phyloP scores from a whole-genome alignment of 2,329 filamentous ascomycete species.

The Phialocephala subalpina region DNA sequence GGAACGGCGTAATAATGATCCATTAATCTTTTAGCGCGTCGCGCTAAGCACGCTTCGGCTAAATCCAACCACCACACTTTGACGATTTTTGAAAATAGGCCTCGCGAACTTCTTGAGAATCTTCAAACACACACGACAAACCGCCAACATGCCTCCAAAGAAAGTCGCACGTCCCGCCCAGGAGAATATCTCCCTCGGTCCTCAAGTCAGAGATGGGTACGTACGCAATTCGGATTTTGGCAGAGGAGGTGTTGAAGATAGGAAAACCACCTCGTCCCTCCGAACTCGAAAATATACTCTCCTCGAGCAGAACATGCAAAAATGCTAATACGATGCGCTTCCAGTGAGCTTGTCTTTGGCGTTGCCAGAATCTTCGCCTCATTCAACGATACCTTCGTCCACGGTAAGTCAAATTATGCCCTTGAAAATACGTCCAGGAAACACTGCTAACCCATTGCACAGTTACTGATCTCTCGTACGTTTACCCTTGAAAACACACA shows the following conservation, averaged over 20 bases:
- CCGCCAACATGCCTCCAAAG: slow-evolving; percentile 87
- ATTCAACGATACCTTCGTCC: slow-evolving; percentile 79
- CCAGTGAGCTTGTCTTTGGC: too few relatives aligned
- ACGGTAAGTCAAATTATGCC: too few relatives aligned
- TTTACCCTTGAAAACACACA: slow-evolving; percentile 44
- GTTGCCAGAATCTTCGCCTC: slow-evolving; percentile 83
- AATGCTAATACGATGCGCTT: too few relatives aligned
- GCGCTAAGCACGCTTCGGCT: background rate
- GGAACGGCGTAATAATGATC: background rate
- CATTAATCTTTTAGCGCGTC: background rate
- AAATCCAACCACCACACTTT: background rate
- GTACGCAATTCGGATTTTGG: too few relatives aligned
- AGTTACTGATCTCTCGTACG: slow-evolving; percentile 97
- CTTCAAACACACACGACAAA: slow-evolving; percentile 14
- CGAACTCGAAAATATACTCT: too few relatives aligned
- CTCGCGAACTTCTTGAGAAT: slow-evolving; percentile 2
- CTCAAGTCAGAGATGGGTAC: slow-evolving; percentile 90
- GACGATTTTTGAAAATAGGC: background rate
- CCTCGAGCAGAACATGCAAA: too few relatives aligned
- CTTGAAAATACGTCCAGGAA: too few relatives aligned
- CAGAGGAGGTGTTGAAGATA: too few relatives aligned
- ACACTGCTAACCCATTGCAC: too few relatives aligned
- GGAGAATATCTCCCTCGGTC: slow-evolving; percentile 99
- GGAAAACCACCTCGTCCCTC: too few relatives aligned
- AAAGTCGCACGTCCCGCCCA: slow-evolving; percentile 83